A percentile compares a stretch with the other conserved stretches of the same genome.
These are phyloP conservation scores for Phytophthora brassicae DNA, from an alignment of 352 stramenopile genomes.

Conservation along the genomic window DNA sequence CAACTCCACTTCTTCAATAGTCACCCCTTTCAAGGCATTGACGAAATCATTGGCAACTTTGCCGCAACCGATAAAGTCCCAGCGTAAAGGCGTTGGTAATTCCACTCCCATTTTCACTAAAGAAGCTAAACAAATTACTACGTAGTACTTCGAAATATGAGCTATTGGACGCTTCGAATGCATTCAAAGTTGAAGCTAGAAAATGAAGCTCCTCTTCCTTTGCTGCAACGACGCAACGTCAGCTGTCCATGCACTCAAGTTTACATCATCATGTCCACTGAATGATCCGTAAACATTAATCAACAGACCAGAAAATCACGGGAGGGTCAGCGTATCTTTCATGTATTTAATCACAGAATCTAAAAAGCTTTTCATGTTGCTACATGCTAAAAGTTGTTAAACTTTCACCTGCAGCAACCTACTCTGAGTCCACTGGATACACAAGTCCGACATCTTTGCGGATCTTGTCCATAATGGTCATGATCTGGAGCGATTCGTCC, in stretches of 20 bases:
- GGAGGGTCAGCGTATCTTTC: neutral
- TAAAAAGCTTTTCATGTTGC: no score
- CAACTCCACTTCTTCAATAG: conserved; percentile 13
- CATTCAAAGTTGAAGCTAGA: neutral
- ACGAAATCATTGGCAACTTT: conserved; percentile 63
- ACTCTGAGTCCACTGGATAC: conserved; percentile 31
- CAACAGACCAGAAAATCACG: no score
- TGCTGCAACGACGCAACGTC: no score
- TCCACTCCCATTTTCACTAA: conserved; percentile 11
- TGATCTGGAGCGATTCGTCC: conserved; percentile 54
- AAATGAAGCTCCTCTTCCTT: no score
- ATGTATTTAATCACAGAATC: neutral
- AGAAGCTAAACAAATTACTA: neutral
- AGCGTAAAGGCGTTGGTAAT: conserved; percentile 40
- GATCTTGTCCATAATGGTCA: conserved; percentile 64
- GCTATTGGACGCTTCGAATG: neutral
- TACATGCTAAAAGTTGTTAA: no score
- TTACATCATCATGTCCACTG: no score
- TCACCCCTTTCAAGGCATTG: conserved; percentile 40
- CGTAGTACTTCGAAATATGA: no score
- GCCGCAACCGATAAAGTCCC: conserved; percentile 64
- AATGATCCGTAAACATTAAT: no score
- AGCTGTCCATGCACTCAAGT: no score
- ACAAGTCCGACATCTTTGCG: conserved; percentile 51
- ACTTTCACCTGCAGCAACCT: neutral